phyloP scores from a whole-genome alignment of 345 rosid genomes.

The Citrus maxima region DNA sequence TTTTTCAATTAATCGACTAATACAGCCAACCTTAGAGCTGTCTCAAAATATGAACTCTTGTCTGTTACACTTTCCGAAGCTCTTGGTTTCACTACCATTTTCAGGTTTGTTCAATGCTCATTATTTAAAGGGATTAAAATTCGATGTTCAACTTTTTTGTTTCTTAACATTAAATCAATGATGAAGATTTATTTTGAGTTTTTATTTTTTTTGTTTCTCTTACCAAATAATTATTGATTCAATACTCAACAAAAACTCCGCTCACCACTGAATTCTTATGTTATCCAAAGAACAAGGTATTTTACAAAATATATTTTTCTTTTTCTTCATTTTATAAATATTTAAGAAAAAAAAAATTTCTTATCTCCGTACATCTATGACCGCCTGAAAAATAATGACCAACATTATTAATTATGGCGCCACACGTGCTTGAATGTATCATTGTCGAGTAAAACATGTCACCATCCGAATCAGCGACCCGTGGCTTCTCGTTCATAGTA shows the following conservation, averaged over 20 bases:
- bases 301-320: no score
- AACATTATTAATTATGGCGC: neutral
- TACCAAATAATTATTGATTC: no score
- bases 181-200: no score
- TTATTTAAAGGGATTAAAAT: no score
- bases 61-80: neutral
- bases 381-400: neutral
- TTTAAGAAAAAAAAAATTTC: no score
- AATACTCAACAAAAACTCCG: no score
- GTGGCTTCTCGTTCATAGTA: neutral
- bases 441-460: neutral
- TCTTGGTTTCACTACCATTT: no score
- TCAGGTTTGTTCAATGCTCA: neutral
- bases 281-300: rapidly evolving
- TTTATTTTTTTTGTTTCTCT: no score
- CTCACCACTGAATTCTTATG: rapidly evolving
- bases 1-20: neutral
- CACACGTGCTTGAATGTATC: neutral
- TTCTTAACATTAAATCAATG: no score
- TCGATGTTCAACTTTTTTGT: no score
- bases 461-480: neutral
- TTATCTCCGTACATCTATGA: neutral
- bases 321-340: no score
- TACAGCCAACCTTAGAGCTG: neutral
- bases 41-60: neutral